phyloP scores from a whole-genome alignment of 1,284 basidiomycete species.

The Ganoderma sinense region DNA sequence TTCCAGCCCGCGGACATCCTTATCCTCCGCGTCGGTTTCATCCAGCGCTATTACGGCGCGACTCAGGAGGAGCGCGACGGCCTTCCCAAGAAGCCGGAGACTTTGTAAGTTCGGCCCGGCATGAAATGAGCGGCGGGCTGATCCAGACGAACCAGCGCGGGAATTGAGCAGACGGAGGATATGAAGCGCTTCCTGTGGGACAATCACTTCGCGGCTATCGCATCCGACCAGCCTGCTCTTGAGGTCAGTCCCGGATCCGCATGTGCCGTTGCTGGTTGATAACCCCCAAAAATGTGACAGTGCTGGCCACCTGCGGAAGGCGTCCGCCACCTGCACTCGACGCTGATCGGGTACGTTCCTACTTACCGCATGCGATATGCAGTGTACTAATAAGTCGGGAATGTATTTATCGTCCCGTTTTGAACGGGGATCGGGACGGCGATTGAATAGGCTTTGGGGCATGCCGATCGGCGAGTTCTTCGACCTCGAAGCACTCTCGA shows the following conservation, averaged over 20 bases:
- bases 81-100: conserved; percentile 53
- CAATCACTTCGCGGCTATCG: conserved; percentile 79
- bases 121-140: neutral
- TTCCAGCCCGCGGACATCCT: conserved; percentile 70
- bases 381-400: neutral
- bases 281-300: conserved; percentile 39
- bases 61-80: conserved; percentile 56
- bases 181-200: conserved; percentile 81
- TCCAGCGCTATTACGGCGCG: conserved; percentile 59
- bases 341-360: conserved; percentile 62
- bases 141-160: conserved; percentile 53
- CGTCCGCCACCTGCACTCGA: conserved; percentile 64
- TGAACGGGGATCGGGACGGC: neutral
- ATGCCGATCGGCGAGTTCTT: conserved; percentile 82
- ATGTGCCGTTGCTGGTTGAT: neutral
- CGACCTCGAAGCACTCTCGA: conserved; percentile 68
- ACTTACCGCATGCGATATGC: neutral
- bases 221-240: conserved; percentile 76
- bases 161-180: conserved; percentile 74
- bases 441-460: conserved; percentile 62
- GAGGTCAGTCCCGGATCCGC: conserved; percentile 52
- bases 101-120: conserved; percentile 34
- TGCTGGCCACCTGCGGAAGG: conserved; percentile 62
- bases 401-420: neutral
- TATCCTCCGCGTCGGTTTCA: conserved; percentile 72